Evolutionary conservation across 108 stramenopile species (phyloP), one percentile per base, ranked within the genome.

Genomic region (Schizochytrium sp.): DNA sequence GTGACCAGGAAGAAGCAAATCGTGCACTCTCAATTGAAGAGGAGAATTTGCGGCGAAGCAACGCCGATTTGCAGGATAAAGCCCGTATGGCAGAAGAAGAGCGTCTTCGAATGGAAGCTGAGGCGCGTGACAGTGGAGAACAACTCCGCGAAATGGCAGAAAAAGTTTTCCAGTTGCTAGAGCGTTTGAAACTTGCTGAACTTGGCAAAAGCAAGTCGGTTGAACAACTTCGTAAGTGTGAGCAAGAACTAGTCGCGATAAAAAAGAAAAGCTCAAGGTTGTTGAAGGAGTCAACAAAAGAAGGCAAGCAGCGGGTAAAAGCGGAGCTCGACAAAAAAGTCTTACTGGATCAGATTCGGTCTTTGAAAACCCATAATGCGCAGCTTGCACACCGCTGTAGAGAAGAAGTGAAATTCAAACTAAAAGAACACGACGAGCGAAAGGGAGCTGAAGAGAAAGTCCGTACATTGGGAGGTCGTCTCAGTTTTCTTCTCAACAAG

Each of bases 111-210:
- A 94, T 96, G 94, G 95, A 96, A 88, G 94, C 94, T 55, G 96
- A 96, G 87, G 95, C 96, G 44, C 61, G 95, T 28, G 96, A 95
- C 69, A 93, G 90, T 56, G 95, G 94, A 28, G 95, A 96, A 64
- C 94, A 96, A 83, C 90, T 96, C 15, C 93, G 95, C 4, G 95
- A 96, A 87, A 96, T 95, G 95, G 95, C 96, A 50, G 95, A 96
- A 72, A 96, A 95, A 89, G 96, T 96, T 10, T 96, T 96, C 88
- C 95, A 96, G 91, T 90, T 96, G 19, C 90, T 96, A 57, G 96
- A 96, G 91, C 87, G 96, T 15, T 93, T 96, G 3, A 96, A 96
- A 91, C 94, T 96, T 12, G 94, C 96, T 12, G 96, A 96, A 72
- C 92, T 96, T 4, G 95, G 95, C 17, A 96, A 96, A 72, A 96